phyloP scores from a whole-genome alignment of 2,329 filamentous ascomycete genomes.

The Stagonosporopsis chrysanthemi region DNA sequence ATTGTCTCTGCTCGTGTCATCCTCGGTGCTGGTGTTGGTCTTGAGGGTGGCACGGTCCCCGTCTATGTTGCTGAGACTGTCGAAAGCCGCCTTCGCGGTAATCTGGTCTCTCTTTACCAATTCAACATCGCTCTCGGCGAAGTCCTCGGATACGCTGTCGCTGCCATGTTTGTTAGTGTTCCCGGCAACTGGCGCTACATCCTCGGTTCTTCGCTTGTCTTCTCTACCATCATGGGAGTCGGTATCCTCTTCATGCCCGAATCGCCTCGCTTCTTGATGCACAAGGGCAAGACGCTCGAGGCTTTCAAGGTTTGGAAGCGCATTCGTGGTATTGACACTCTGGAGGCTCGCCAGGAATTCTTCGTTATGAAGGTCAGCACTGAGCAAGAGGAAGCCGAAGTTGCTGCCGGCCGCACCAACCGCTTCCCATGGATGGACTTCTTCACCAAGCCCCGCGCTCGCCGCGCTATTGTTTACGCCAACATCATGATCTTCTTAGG shows the following conservation, averaged over 20 bases:
- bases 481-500: conserved; percentile 79
- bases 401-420: conserved; percentile 60
- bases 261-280: conserved; percentile 72
- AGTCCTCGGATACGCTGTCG: conserved; percentile 75
- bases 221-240: conserved; percentile 68
- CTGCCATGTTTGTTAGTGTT: conserved; percentile 75
- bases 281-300: conserved; percentile 67
- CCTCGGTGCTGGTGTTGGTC: conserved; percentile 73
- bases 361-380: conserved; percentile 72
- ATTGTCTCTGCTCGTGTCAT: conserved; percentile 73
- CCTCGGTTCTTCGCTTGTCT: conserved; percentile 74
- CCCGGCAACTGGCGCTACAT: conserved; percentile 77
- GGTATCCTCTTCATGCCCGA: conserved; percentile 78
- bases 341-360: conserved; percentile 72
- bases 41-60: conserved; percentile 77
- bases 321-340: conserved; percentile 66
- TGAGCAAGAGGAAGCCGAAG: conserved; percentile 63
- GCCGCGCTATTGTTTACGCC: conserved; percentile 65
- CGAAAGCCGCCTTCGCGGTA: conserved; percentile 71
- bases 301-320: conserved; percentile 76
- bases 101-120: conserved; percentile 77
- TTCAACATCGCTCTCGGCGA: conserved; percentile 79
- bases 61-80: conserved; percentile 79
- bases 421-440: conserved; percentile 76
- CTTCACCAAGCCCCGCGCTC: conserved; percentile 70